Evolutionary conservation across 331 rosid genomes (phyloP), one percentile per base, ranked within the genome.

Genomic region (Stylosanthes scabra): DNA sequence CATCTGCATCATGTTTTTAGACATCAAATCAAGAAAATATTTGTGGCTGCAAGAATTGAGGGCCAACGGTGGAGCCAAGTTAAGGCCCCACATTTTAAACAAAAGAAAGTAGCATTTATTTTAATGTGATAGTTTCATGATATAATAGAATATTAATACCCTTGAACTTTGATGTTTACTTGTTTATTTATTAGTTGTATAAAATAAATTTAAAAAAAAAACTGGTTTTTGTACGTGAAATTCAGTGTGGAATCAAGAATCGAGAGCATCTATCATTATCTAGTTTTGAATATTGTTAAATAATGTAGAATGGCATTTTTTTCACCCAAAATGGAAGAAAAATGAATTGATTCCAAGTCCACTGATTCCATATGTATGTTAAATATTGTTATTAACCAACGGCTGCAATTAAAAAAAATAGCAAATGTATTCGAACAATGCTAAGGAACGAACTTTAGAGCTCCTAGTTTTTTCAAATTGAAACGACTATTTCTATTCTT

Each of bases 261-360:
- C 10, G 70, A 54, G 51, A 59, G 11, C 14, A 20, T 60, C 51
- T 47, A 44, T 44, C 51, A 20, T 58, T n/a, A 58, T 63, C 51
- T 15, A 15, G 37, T 44, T 59, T n/a, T 51, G 57, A 71, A 79
- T 73, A 79, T 59, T 62, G 29, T 79, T 57, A 56, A 71, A 71
- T 55, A 64, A 56, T 63, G 44, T 40, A n/a, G 13, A 59, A 34
- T 34, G 60, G 51, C 50, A 72, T 60, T 55, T 60, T 7, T 57
- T 27, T 51, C 56, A 63, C 57, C 13, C 37, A 2, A 50, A 63
- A 11, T 7, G 1, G 16, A 51, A 14, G 4, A 54, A 40, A 41
- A 62, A 8, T 14, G 54, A 63, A 63, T 7, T 1, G 10, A 40
- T 51, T 34, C 20, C 41, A 31, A 31, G 37, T 20, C 25, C 25